A percentile compares a stretch with the other conserved stretches of the same genome.
phyloP scores from a whole-genome alignment of 75 land plant species.

The Chamaecyparis obtusa region DNA sequence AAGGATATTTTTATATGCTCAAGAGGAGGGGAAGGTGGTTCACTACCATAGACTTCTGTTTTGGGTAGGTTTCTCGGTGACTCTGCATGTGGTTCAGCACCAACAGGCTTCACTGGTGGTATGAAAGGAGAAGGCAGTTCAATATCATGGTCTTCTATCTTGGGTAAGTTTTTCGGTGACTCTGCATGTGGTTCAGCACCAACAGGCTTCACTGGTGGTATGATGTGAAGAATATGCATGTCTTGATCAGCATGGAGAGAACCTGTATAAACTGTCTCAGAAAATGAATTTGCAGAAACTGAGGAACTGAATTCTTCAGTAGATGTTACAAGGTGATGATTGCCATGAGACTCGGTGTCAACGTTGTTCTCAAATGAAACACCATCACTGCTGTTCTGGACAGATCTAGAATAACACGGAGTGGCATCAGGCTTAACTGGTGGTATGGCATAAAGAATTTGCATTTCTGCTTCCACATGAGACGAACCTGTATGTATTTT shows the following conservation, averaged over 20 bases:
- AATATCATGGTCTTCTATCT: neutral
- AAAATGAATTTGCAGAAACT: neutral
- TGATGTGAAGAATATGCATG: conserved; percentile 3
- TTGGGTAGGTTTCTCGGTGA: neutral
- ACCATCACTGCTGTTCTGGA: neutral
- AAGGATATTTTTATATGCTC: conserved; percentile 71
- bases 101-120: neutral
- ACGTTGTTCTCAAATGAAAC: neutral
- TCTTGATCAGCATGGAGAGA: neutral
- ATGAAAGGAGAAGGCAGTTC: conserved; percentile 17
- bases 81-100: neutral
- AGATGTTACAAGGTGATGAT: neutral
- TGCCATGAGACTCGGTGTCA: neutral
- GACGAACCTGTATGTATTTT: neutral
- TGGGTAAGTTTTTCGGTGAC: neutral
- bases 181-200: neutral
- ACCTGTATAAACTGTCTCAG: neutral
- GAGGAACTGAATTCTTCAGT: neutral
- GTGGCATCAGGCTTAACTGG: neutral
- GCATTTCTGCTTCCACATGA: neutral
- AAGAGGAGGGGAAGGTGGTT: conserved; percentile 39
- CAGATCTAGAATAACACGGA: neutral
- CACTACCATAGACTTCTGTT: neutral
- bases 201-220: conserved; percentile 11
- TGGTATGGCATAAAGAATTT: conserved; percentile 2